Conservation (phyloP, 2,329 filamentous ascomycete species). For the Xylariomycetidae sp. region DNA sequence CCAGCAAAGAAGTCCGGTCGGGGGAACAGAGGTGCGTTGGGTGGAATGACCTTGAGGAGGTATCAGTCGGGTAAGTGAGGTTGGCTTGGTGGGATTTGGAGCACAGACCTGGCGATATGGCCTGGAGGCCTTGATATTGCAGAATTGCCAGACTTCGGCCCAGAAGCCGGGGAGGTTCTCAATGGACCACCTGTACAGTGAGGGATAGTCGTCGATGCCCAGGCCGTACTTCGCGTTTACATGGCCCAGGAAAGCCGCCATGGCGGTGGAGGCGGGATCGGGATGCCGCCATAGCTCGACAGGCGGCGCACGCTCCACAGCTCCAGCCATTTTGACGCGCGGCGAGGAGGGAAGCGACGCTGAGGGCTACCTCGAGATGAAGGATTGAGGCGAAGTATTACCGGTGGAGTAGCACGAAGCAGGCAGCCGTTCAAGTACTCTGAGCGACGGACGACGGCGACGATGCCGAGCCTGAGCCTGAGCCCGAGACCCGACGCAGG, state of each 20-base stretch:
- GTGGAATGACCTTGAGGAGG: constrained; percentile 56
- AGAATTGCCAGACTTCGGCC: constrained; percentile 79
- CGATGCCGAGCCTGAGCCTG: too few species aligned
- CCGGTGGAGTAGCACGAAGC: too few species aligned
- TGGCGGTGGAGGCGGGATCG: constrained; percentile 59
- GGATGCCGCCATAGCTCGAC: constrained; percentile 66
- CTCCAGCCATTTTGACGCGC: too few species aligned
- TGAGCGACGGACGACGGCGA: too few species aligned
- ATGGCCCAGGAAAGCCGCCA: constrained; percentile 64
- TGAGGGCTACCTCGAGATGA: too few species aligned
- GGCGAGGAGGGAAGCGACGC: too few species aligned
- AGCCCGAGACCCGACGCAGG: constrained; percentile 4
- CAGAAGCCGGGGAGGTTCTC: constrained; percentile 72
- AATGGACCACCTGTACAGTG: constrained; percentile 82
- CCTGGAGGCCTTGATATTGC: constrained; percentile 64
- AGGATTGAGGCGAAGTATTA: too few species aligned
- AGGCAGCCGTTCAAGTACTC: too few species aligned
- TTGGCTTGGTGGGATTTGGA: not conserved
- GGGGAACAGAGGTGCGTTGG: constrained; percentile 70
- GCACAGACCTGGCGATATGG: constrained; percentile 50
- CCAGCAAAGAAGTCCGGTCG: constrained; percentile 80
- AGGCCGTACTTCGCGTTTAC: constrained; percentile 64
- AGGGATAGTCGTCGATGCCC: constrained; percentile 59
- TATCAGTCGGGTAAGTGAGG: constrained; percentile 4
- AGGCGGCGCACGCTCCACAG: too few species aligned